Base-by-base conservation (phyloP, 2,329 filamentous ascomycete species). In the Escovopsis sp. region DNA sequence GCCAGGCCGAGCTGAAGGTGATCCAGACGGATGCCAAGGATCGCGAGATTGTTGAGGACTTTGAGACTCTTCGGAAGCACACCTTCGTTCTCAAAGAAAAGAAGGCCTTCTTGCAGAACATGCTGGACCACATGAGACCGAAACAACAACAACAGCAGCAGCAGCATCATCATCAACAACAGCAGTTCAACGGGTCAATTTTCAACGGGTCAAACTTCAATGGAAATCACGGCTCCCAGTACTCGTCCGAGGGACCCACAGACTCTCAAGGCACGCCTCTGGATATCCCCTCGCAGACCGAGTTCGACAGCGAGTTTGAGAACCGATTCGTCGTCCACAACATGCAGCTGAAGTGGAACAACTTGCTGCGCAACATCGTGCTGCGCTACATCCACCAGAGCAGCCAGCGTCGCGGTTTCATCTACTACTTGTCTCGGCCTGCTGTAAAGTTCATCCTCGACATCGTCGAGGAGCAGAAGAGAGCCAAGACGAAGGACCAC, bases 241-340 rank as follows among this genome's bases (percentile, higher is more conserved):
- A 52, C 37, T 53, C 50, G 11, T 59, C 67, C 3, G 59, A 64
- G 31, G 53, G 58, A 5, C 67, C 69, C 6, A 57, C 64, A 11
- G 64, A 66, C 30, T 66, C 68, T n/a, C 74, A 78, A 39, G 71
- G 73, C 33, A 45, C 42, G 11, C 72, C 70, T 12, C 66, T 81
- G 41, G 79, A 85, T 48, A 72, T 81, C 2, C 76, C 79, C 3
- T 75, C 81, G 1, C 74, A 80, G 4, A 76, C 83, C 13, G 87
- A 95, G 49, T 89, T 89, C 50, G 80, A 84, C 39, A 94, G 84
- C 59, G 88, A 96, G 57, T 98, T 95, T 68, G 91, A 93, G 58
- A 98, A 98, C 56, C 83, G 91, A 2, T 98, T 98, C 65, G 89
- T 96, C 51, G 83, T 98, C 40, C 91, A 98, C 67, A 98, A 98